These are phyloP conservation scores for Kondoa malvinella DNA, from an alignment of 768 basidiomycete genomes.

Conservation along the genomic window DNA sequence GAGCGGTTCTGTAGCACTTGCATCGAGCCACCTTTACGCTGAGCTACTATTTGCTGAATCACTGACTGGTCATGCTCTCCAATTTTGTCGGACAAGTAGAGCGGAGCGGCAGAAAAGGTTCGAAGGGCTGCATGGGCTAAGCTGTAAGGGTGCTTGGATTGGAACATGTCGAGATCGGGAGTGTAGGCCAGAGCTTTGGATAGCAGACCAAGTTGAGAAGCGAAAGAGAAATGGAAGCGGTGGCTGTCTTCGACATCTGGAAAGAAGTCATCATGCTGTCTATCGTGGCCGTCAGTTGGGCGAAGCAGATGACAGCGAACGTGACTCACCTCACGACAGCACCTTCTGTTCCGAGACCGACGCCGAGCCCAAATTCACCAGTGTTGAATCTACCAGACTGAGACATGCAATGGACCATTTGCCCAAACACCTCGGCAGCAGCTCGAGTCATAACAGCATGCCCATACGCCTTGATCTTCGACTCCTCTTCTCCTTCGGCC, in stretches of 20 bases:
- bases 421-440: slow-evolving; percentile 14
- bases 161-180: slow-evolving; percentile 25
- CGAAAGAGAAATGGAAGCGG: slow-evolving; percentile 21
- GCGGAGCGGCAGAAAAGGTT: slow-evolving; percentile 21
- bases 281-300: slow-evolving; percentile 14
- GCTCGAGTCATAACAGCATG: slow-evolving; percentile 4
- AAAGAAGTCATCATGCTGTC: slow-evolving; percentile 24
- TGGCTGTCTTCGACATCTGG: slow-evolving; percentile 21
- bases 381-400: slow-evolving; percentile 17
- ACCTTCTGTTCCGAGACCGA: background rate
- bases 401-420: slow-evolving; percentile 24
- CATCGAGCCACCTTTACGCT: background rate
- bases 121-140: slow-evolving; percentile 19
- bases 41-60: slow-evolving; percentile 3
- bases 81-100: slow-evolving; percentile 16
- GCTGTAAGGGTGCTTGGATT: slow-evolving; percentile 13
- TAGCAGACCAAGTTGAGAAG: slow-evolving; percentile 16
- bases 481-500: slow-evolving; percentile 9
- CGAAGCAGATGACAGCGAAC: background rate
- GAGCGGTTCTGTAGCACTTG: slow-evolving; percentile 1
- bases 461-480: background rate
- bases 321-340: background rate
- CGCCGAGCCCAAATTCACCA: slow-evolving; percentile 2
- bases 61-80: background rate
- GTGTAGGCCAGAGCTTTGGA: slow-evolving; percentile 5